Conservation (phyloP, 164 flowering plant species). For the Dillenia suffruticosa region DNA sequence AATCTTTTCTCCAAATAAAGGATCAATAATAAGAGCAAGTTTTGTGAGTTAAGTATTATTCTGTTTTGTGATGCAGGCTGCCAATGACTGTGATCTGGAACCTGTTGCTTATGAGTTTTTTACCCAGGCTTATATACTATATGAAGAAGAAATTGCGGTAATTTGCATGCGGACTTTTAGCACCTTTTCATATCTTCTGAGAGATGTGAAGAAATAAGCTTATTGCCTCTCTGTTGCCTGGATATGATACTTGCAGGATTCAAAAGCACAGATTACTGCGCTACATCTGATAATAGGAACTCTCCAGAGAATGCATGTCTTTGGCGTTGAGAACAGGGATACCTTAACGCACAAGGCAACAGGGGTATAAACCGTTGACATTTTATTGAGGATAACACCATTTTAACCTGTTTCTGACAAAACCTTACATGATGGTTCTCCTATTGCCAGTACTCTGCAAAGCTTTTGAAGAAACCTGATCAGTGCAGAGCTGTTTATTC, state of each 20-base stretch:
- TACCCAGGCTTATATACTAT: conserved; percentile 90
- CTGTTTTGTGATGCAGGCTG: conserved; percentile 52
- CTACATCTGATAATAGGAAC: conserved; percentile 89
- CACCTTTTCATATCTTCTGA: neutral
- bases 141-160: conserved; percentile 99
- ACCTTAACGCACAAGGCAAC: conserved; percentile 78
- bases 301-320: conserved; percentile 71
- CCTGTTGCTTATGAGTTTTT: conserved; percentile 96
- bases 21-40: too few relatives aligned
- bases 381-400: neutral
- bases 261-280: conserved; percentile 95
- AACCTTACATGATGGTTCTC: neutral
- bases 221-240: conserved; percentile 20
- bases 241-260: conserved; percentile 51
- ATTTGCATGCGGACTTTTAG: conserved; percentile 2
- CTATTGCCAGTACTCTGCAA: conserved; percentile 56
- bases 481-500: conserved; percentile 79
- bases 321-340: conserved; percentile 75
- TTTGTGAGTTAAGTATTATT: neutral
- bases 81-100: conserved; percentile 94
- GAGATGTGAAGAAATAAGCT: conserved; percentile 70
- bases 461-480: conserved; percentile 80
- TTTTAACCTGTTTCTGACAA: neutral
- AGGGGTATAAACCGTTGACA: conserved; percentile 42
- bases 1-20: too few relatives aligned